A percentile compares a stretch with the other conserved stretches of the same genome.
Conservation (phyloP, 1,284 basidiomycete species). For the Neolentinus lepideus region DNA sequence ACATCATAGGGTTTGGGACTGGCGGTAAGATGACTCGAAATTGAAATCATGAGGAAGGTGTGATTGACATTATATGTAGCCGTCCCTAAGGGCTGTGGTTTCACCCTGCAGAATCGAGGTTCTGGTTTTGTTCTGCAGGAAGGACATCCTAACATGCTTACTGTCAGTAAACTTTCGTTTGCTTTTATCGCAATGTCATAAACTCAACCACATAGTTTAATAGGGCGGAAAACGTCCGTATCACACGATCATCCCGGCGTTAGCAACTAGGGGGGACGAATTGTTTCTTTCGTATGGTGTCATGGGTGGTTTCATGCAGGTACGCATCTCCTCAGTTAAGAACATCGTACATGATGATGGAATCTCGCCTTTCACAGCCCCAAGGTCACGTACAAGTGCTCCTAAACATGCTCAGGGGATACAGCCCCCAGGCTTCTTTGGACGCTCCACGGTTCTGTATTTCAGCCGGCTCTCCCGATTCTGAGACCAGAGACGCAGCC, state of each 20-base stretch:
- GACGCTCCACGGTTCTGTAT: conserved; percentile 97
- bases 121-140: conserved; percentile 75
- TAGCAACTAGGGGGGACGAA: conserved; percentile 78
- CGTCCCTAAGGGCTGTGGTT: conserved; percentile 88
- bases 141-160: conserved; percentile 77
- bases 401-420: conserved; percentile 85
- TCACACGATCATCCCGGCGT: conserved; percentile 93
- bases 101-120: conserved; percentile 94
- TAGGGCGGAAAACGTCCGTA: conserved; percentile 86
- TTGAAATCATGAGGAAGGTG: background rate
- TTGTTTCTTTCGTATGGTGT: conserved; percentile 88
- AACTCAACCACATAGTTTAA: background rate
- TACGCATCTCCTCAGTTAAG: conserved; percentile 15
- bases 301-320: conserved; percentile 96
- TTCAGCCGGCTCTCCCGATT: conserved; percentile 72
- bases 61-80: conserved; percentile 33
- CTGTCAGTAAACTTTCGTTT: conserved; percentile 30
- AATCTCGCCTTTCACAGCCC: conserved; percentile 36
- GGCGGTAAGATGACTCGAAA: conserved; percentile 39
- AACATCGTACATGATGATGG: background rate
- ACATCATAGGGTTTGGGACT: conserved; percentile 61
- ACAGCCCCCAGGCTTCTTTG: conserved; percentile 76
- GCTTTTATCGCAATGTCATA: background rate
- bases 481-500: conserved; percentile 37
- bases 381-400: conserved; percentile 93